Base-by-base conservation (phyloP, 2,329 filamentous ascomycete species). In the Xylaria sp. region DNA sequence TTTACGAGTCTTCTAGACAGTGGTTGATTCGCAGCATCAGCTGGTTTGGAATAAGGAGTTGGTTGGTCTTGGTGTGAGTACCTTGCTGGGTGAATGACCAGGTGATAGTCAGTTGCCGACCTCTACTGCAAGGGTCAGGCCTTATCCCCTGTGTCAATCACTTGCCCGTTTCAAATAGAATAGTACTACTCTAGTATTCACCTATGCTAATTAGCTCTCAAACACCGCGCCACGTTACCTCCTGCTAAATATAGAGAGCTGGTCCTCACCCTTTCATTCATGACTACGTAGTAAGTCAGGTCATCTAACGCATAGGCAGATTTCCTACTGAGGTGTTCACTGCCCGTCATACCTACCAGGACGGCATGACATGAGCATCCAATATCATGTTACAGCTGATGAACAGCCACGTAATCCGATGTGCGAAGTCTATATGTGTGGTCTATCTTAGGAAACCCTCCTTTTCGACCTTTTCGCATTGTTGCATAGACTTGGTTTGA, bases 191-290 rank as follows among this genome's bases (percentile, higher is more conserved):
- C 18, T 8, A 48, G 46, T 41, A 1, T 13, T 41, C n/a, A 50
- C 46, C 46, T 50, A 50, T 2, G 46, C 20, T 25, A 25, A 18
- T n/a, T 18, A 46, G 46, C 20, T 50, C 5, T 20, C 9, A 25
- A 50, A 25, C 46, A 50, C 20, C 46, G 20, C 20, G n/a, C 20
- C 46, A 50, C 46, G 20, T 50, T 50, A 50, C 46, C 34, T 37
- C 20, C 18, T 20, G 44, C 58, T 61, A 61, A 51, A 39, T 61
- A 61, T 61, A 61, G 58, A 37, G 58, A 37, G 28, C 28, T 55
- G 18, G 28, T 55, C 28, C 28, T 55, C 15, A 20, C 28, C n/a
- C 32, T 44, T 28, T 37, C 15, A 25, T 46, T 25, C 4, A 20
- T n/a, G 23, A 62, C 23, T 10, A 28, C 28, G 28, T 28, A 28